Percentiles rank a stretch among this genome's conserved stretches.
These are phyloP conservation scores for Diaporthe sp. DNA, from an alignment of 2,329 filamentous ascomycete species.

Conservation along the genomic window DNA sequence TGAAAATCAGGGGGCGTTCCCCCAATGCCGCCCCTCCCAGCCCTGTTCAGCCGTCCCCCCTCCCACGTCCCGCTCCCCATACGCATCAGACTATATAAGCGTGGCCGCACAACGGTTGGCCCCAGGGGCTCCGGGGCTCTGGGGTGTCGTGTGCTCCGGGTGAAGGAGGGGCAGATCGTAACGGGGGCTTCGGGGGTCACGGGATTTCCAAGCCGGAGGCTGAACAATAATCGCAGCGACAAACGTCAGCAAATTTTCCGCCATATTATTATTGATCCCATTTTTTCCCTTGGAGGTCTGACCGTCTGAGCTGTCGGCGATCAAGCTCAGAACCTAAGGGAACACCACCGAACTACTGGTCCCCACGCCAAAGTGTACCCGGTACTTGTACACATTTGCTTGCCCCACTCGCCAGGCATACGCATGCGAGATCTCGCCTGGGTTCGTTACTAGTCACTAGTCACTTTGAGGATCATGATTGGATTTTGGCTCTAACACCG, in stretches of 20 bases:
- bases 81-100: not conserved
- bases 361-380: not conserved
- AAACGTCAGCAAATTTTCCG: not conserved
- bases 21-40: conserved; percentile 1
- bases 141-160: conserved; percentile 2
- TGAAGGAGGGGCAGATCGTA: conserved; percentile 21
- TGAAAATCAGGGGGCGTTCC: conserved; percentile 6
- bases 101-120: conserved; percentile 10
- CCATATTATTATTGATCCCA: not conserved
- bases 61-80: not conserved
- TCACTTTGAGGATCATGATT: not conserved
- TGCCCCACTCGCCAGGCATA: conserved; percentile 5
- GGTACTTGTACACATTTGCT: not conserved
- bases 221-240: not conserved
- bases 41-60: not conserved
- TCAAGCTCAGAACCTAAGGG: not conserved
- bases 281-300: not conserved
- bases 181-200: not conserved
- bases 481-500: not conserved
- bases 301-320: not conserved
- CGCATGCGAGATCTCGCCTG: not conserved
- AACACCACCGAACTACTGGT: conserved; percentile 10
- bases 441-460: not conserved
- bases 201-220: conserved; percentile 19
- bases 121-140: not conserved